Percentiles rank a stretch among this genome's conserved stretches.
These are phyloP conservation scores for Agarophyton chilense DNA, from an alignment of 23 red algal species.

Conservation along the genomic window DNA sequence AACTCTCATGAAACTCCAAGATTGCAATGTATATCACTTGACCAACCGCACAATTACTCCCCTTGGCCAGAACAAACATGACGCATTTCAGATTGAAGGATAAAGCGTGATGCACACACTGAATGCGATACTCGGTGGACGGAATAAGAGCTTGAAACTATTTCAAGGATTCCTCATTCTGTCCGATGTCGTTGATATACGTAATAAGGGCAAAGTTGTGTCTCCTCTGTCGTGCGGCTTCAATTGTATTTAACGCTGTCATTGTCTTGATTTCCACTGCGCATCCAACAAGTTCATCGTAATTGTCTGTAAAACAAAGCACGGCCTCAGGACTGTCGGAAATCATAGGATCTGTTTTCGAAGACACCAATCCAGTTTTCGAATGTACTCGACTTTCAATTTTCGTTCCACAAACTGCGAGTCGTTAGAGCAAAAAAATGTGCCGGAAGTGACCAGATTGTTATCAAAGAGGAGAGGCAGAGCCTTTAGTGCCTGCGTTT, in stretches of 20 bases:
- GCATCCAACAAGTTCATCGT: not conserved
- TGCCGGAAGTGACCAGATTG: not conserved
- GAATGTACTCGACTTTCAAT: not conserved
- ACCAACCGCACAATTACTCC: not conserved
- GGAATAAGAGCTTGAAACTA: not conserved
- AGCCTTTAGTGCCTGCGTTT: not conserved
- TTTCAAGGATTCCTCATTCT: not conserved
- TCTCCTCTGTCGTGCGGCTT: not conserved
- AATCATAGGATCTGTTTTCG: not conserved
- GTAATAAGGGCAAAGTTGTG: not conserved
- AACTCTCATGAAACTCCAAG: not conserved
- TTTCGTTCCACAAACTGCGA: no score
- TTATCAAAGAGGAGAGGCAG: not conserved
- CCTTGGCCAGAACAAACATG: slow-evolving; percentile 31
- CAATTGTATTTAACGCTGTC: not conserved
- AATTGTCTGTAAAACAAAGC: not conserved
- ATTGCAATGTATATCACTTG: slow-evolving; percentile 14
- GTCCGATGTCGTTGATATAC: not conserved
- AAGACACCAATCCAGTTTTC: not conserved
- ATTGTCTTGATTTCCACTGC: slow-evolving; percentile 32
- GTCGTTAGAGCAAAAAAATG: no score
- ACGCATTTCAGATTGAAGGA: not conserved
- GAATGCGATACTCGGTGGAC: slow-evolving; percentile 11
- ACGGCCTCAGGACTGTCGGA: not conserved
- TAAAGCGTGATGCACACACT: slow-evolving; percentile 44